Conservation (phyloP, 1,284 basidiomycete genomes). For the Tylopilus microsporus region DNA sequence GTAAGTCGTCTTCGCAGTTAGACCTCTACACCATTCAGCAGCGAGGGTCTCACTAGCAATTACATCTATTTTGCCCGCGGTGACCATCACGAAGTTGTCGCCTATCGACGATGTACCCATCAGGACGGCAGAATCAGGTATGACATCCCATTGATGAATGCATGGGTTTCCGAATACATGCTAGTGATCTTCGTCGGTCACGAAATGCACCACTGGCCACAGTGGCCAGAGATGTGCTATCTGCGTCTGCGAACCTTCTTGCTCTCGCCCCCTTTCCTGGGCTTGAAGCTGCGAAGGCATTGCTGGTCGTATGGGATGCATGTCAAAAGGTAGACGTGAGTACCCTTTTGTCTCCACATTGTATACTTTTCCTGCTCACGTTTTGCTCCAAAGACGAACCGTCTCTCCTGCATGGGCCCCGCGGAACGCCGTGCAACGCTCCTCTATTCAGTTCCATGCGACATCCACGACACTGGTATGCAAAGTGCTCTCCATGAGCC, state of each 20-base stretch:
- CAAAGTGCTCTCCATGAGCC: conserved; percentile 29
- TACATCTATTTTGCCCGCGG: conserved; percentile 25
- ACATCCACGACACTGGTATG: conserved; percentile 39
- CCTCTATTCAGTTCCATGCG: conserved; percentile 43
- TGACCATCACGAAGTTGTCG: conserved; percentile 21
- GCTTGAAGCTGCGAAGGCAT: conserved; percentile 47
- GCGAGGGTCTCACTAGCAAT: conserved; percentile 22
- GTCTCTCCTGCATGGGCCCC: conserved; percentile 45
- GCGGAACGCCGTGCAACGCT: conserved; percentile 52
- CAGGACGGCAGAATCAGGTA: conserved; percentile 22
- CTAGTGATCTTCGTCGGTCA: neutral
- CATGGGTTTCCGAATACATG: neutral
- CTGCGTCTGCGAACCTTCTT: conserved; percentile 40
- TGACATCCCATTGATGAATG: neutral
- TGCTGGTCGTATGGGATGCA: conserved; percentile 60
- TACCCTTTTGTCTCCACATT: conserved; percentile 5
- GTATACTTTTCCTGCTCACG: conserved; percentile 1
- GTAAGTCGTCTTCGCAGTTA: conserved; percentile 2
- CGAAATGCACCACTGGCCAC: conserved; percentile 20
- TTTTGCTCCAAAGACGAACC: conserved; percentile 45
- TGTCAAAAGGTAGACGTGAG: conserved; percentile 59
- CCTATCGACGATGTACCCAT: conserved; percentile 25
- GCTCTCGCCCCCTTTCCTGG: conserved; percentile 55
- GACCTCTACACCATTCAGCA: neutral
- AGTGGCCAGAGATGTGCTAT: conserved; percentile 23